phyloP scores from a whole-genome alignment of 2,329 filamentous ascomycete genomes.

The Venturia aucupariae region DNA sequence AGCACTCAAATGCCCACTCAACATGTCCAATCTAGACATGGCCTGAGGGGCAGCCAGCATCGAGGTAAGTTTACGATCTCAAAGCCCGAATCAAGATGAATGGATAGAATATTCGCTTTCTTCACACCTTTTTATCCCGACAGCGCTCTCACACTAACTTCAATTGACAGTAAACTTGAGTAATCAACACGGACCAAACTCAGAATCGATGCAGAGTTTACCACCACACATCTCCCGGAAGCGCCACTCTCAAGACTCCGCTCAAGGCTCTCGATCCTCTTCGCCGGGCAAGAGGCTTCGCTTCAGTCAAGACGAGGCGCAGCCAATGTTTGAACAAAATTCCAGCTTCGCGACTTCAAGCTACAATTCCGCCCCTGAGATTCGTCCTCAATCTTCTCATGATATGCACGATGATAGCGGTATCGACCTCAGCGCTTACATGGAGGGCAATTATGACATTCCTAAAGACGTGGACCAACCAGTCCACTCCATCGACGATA shows the following conservation, averaged over 20 bases:
- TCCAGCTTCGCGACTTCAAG: slow-evolving; percentile 12
- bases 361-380: slow-evolving; percentile 3
- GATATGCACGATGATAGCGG: slow-evolving; percentile 13
- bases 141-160: background rate
- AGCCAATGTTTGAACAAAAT: slow-evolving; percentile 4
- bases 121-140: background rate
- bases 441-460: background rate
- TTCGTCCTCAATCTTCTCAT: background rate
- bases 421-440: slow-evolving; percentile 8
- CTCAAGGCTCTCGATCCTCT: background rate
- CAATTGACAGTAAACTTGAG: background rate
- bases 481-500: background rate
- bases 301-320: background rate
- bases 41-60: background rate
- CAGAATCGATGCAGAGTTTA: background rate
- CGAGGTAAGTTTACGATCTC: background rate
- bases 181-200: slow-evolving; percentile 6
- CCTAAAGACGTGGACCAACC: background rate
- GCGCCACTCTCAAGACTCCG: slow-evolving; percentile 4
- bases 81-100: background rate
- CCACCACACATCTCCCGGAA: background rate
- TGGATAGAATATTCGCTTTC: background rate
- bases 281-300: background rate
- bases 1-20: background rate
- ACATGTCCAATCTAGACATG: background rate